These are phyloP conservation scores for Aspergillus amoenus DNA, from an alignment of 2,329 filamentous ascomycete genomes.

Conservation along the genomic window DNA sequence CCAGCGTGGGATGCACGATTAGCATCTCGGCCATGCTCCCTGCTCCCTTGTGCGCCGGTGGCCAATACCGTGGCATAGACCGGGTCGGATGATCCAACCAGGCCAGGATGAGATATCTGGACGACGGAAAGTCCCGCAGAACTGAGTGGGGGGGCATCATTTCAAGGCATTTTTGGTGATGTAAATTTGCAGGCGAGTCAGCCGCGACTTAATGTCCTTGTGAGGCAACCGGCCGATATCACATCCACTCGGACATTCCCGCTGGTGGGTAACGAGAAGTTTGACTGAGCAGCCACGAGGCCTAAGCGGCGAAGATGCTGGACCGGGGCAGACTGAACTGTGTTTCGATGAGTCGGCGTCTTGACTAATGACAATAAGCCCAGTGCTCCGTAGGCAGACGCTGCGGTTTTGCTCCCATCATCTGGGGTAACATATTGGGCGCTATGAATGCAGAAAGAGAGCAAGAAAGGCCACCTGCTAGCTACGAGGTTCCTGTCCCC, in stretches of 20 bases:
- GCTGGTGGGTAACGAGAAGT: neutral
- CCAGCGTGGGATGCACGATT: slow-evolving; percentile 4
- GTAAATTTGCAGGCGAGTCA: slow-evolving; percentile 2
- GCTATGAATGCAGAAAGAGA: neutral
- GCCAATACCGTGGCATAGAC: neutral
- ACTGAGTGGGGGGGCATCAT: neutral
- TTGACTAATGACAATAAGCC: neutral
- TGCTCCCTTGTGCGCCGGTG: neutral
- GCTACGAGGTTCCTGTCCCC: neutral
- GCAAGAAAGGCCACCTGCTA: neutral
- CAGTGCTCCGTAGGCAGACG: neutral
- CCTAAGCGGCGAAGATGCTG: neutral
- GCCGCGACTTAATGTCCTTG: slow-evolving; percentile 1
- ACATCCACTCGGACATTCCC: neutral
- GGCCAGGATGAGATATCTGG: neutral
- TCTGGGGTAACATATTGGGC: neutral
- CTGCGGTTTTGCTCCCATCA: neutral
- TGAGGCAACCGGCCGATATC: neutral
- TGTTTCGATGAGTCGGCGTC: neutral
- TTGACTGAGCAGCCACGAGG: neutral
- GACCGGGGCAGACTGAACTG: neutral
- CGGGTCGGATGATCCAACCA: neutral
- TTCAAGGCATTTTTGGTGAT: neutral
- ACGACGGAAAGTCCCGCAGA: neutral
- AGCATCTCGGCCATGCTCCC: neutral